Conservation (phyloP, 805 yeast species). For the Lipomyces japonicus region DNA sequence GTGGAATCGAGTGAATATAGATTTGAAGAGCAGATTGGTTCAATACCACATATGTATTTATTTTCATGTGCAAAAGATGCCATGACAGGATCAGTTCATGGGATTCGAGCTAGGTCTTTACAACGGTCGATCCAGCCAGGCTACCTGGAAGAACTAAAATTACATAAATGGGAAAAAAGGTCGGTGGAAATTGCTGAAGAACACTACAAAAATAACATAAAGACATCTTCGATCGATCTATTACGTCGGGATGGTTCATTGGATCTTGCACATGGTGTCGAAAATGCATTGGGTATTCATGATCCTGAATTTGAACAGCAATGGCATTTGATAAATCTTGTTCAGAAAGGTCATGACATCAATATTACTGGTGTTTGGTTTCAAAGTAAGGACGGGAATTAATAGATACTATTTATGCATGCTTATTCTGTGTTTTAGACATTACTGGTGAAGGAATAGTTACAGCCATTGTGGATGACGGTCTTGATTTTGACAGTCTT, state of each 20-base stretch:
- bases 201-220: too few species aligned
- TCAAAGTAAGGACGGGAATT: slow-evolving; percentile 38
- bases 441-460: slow-evolving; percentile 79
- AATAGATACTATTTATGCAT: too few species aligned
- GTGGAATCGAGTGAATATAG: slow-evolving; percentile 10
- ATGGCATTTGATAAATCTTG: slow-evolving; percentile 86
- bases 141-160: slow-evolving; percentile 15
- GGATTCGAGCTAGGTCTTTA: slow-evolving; percentile 1
- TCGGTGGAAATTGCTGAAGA: background rate
- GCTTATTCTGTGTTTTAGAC: slow-evolving; percentile 35
- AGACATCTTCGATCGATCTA: too few species aligned
- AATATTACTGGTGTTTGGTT: slow-evolving; percentile 85
- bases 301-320: slow-evolving; percentile 84
- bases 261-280: slow-evolving; percentile 33
- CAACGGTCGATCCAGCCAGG: background rate
- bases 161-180: slow-evolving; percentile 18
- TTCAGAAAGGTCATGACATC: slow-evolving; percentile 74
- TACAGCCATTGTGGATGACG: slow-evolving; percentile 91
- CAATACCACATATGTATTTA: slow-evolving; percentile 14
- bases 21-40: slow-evolving; percentile 24
- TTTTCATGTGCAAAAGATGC: slow-evolving; percentile 11
- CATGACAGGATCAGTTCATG: background rate
- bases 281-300: slow-evolving; percentile 55
- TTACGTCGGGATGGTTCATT: slow-evolving; percentile 49
- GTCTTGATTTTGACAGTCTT: slow-evolving; percentile 73